Conservation (phyloP, 2,329 filamentous ascomycete species). For the Diaporthe citri region DNA sequence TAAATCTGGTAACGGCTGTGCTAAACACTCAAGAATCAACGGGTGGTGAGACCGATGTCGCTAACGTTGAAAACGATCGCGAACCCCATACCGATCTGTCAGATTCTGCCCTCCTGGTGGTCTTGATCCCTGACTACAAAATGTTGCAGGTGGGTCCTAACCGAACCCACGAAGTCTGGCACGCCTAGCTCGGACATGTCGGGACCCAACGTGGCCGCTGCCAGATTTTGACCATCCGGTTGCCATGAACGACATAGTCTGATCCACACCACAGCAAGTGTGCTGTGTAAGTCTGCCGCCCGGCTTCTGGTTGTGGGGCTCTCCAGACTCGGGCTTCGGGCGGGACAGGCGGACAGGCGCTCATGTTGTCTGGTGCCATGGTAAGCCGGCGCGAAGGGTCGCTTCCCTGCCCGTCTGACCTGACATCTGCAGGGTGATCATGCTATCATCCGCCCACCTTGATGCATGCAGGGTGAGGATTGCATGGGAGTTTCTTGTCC, state of each 20-base stretch:
- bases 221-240: constrained; percentile 7
- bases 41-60: not conserved
- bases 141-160: constrained; percentile 14
- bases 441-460: constrained; percentile 15
- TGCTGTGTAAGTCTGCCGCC: constrained; percentile 7
- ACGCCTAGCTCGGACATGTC: constrained; percentile 5
- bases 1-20: not conserved
- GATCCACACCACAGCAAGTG: not conserved
- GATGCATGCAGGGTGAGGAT: constrained; percentile 12
- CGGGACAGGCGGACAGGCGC: not conserved
- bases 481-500: constrained; percentile 2
- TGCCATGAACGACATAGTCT: not conserved
- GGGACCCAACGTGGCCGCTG: not conserved
- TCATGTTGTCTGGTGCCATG: not conserved
- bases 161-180: constrained; percentile 18
- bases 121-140: constrained; percentile 21
- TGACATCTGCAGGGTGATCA: constrained; percentile 20
- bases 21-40: not conserved
- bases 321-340: constrained; percentile 12
- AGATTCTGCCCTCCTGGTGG: constrained; percentile 3
- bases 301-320: constrained; percentile 2
- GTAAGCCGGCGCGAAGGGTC: not conserved
- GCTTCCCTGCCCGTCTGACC: constrained; percentile 27
- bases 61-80: not conserved
- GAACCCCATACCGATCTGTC: not conserved